Evolutionary conservation across 1,284 basidiomycete species (phyloP).

Genomic region (Trametes pubescens): DNA sequence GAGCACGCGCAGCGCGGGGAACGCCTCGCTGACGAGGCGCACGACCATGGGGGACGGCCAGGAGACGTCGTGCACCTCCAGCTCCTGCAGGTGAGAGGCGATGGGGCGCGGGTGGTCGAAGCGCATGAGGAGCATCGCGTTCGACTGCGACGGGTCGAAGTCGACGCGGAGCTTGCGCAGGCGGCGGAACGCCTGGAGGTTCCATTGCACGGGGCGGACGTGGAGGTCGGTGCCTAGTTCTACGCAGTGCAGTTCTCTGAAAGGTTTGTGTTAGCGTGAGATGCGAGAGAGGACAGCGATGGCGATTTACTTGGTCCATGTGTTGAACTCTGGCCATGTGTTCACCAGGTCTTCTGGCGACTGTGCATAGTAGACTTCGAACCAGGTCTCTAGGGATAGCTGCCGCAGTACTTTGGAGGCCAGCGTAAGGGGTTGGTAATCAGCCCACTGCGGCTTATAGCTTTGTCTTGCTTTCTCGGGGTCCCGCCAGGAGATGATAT

Average conservation of each 20-base stretch:
- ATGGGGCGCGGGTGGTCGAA: conserved; percentile 28
- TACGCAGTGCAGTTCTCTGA: conserved; percentile 31
- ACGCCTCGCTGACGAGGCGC: conserved; percentile 24
- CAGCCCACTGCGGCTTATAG: conserved; percentile 29
- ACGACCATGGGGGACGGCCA: conserved; percentile 31
- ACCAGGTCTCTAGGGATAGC: conserved; percentile 33
- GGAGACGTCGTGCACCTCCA: conserved; percentile 32
- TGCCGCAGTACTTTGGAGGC: conserved; percentile 24
- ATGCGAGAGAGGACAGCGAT: background rate
- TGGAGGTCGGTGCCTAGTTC: conserved; percentile 26
- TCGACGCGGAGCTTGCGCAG: conserved; percentile 33
- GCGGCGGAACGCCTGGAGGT: conserved; percentile 26
- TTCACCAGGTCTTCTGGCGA: conserved; percentile 24
- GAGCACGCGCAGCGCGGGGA: conserved; percentile 26
- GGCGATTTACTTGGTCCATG: conserved; percentile 28
- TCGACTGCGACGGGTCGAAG: conserved; percentile 27
- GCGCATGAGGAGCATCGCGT: conserved; percentile 29
- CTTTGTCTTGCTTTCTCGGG: conserved; percentile 12
- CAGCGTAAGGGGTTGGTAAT: conserved; percentile 23
- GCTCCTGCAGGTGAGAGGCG: conserved; percentile 26
- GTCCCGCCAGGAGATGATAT: background rate
- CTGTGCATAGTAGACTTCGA: conserved; percentile 28
- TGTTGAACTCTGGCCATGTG: conserved; percentile 27
- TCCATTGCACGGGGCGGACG: conserved; percentile 25
- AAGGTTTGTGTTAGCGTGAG: background rate